Percentiles rank a stretch among this genome's conserved stretches.
phyloP scores from a whole-genome alignment of 1,139 yeast genomes.

The Zygoascus sp. region DNA sequence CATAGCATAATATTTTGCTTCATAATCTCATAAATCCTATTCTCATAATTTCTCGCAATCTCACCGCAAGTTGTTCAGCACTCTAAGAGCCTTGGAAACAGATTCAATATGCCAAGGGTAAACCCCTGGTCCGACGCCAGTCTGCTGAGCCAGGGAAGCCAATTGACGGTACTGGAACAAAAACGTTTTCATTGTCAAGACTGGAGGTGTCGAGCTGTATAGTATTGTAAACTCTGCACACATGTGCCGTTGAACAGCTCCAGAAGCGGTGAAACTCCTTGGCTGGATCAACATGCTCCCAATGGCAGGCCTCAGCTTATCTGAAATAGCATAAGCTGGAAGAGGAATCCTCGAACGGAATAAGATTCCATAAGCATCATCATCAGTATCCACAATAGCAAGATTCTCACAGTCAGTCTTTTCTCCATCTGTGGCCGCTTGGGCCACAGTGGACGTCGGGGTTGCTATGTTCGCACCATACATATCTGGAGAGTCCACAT shows the following conservation, averaged over 20 bases:
- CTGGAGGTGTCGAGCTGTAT: slow-evolving; percentile 30
- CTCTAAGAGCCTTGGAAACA: slow-evolving; percentile 52
- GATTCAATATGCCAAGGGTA: slow-evolving; percentile 87
- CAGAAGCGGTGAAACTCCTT: background rate
- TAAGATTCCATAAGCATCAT: slow-evolving; percentile 60
- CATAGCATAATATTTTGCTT: background rate
- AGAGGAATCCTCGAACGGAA: slow-evolving; percentile 32
- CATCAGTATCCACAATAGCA: slow-evolving; percentile 31
- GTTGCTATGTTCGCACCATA: slow-evolving; percentile 36
- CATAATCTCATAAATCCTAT: background rate
- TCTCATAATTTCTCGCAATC: background rate
- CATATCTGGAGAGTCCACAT: slow-evolving; percentile 39
- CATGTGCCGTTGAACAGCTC: slow-evolving; percentile 1
- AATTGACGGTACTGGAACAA: slow-evolving; percentile 65
- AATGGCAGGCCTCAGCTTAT: slow-evolving; percentile 12
- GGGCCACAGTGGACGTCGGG: slow-evolving; percentile 22
- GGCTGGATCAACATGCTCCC: slow-evolving; percentile 12
- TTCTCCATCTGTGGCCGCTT: slow-evolving; percentile 1
- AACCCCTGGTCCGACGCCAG: slow-evolving; percentile 41
- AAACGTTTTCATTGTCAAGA: slow-evolving; percentile 53
- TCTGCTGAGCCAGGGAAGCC: slow-evolving; percentile 47
- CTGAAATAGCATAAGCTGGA: slow-evolving; percentile 8
- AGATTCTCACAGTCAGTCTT: slow-evolving; percentile 22
- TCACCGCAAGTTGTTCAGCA: slow-evolving; percentile 17
- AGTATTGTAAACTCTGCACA: slow-evolving; percentile 29